Evolutionary conservation across 345 rosid species (phyloP).

Genomic region (Camelina sativa): DNA sequence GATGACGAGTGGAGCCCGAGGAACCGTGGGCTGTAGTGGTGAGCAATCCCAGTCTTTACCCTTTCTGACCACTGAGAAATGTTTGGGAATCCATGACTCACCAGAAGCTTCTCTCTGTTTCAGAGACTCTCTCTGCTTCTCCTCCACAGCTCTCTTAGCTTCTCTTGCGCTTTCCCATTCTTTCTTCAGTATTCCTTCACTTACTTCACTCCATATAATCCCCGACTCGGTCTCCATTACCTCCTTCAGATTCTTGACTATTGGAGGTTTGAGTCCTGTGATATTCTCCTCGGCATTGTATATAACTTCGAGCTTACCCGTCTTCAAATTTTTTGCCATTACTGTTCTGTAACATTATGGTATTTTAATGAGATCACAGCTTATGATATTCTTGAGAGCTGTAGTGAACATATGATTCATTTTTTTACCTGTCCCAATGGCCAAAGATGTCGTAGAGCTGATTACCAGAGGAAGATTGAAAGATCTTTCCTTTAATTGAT

Average conservation of each 20-base stretch:
- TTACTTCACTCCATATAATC: conserved; percentile 67
- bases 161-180: conserved; percentile 77
- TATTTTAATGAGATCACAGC: background rate
- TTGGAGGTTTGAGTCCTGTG: conserved; percentile 59
- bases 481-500: conserved; percentile 69
- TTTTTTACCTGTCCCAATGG: conserved; percentile 76
- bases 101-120: conserved; percentile 56
- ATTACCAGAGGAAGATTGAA: conserved; percentile 47
- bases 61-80: conserved; percentile 50
- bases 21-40: conserved; percentile 54
- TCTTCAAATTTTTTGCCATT: conserved; percentile 53
- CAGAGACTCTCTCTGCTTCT: conserved; percentile 57
- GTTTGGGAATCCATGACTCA: conserved; percentile 67
- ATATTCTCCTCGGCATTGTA: conserved; percentile 68
- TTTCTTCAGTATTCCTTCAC: conserved; percentile 55
- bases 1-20: conserved; percentile 64
- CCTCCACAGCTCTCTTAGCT: conserved; percentile 69
- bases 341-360: conserved; percentile 54
- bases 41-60: conserved; percentile 66
- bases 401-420: background rate
- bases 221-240: conserved; percentile 63
- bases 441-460: conserved; percentile 63
- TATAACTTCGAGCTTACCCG: conserved; percentile 51
- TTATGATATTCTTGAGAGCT: background rate
- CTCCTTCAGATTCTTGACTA: conserved; percentile 55